These are phyloP conservation scores for Parastagonospora avenae DNA, from an alignment of 2,329 filamentous ascomycete species.

Conservation along the genomic window DNA sequence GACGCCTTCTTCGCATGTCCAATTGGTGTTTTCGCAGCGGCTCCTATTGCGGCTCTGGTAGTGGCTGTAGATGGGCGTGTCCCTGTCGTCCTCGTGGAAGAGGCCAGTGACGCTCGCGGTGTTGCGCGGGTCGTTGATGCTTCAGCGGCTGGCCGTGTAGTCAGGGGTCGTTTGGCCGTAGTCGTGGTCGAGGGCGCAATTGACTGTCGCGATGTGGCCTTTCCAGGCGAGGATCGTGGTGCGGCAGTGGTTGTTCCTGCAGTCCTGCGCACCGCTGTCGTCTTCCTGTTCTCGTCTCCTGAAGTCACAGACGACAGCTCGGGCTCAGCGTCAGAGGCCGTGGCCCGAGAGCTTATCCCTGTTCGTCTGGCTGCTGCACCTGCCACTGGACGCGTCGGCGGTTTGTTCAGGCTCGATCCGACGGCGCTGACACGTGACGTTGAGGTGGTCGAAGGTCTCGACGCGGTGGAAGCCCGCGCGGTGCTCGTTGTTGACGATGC, in stretches of 20 bases:
- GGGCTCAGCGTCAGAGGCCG: slow-evolving; percentile 38
- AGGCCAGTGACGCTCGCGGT: slow-evolving; percentile 36
- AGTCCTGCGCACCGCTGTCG: slow-evolving; percentile 32
- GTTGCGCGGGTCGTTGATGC: slow-evolving; percentile 28
- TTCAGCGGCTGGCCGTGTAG: slow-evolving; percentile 32
- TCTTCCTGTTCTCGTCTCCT: slow-evolving; percentile 43
- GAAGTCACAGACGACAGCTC: slow-evolving; percentile 42
- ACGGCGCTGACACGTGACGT: slow-evolving; percentile 31
- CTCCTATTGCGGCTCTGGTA: slow-evolving; percentile 22
- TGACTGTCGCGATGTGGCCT: slow-evolving; percentile 21
- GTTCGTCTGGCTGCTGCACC: slow-evolving; percentile 31
- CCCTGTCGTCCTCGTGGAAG: slow-evolving; percentile 25
- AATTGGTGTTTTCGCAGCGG: slow-evolving; percentile 25
- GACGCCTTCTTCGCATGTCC: slow-evolving; percentile 40
- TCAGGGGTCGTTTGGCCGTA: slow-evolving; percentile 36
- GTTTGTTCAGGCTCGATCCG: slow-evolving; percentile 43
- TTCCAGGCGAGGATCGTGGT: slow-evolving; percentile 31
- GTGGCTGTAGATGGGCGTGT: slow-evolving; percentile 29
- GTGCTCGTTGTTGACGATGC: slow-evolving; percentile 23
- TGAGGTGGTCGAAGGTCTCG: slow-evolving; percentile 28
- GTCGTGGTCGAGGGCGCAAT: slow-evolving; percentile 25
- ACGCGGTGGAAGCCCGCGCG: slow-evolving; percentile 31
- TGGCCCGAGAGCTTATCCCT: slow-evolving; percentile 24
- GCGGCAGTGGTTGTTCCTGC: slow-evolving; percentile 22
- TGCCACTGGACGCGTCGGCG: slow-evolving; percentile 40